Evolutionary conservation across 148 eudicot genomes (phyloP).

Genomic region (Silene conica): DNA sequence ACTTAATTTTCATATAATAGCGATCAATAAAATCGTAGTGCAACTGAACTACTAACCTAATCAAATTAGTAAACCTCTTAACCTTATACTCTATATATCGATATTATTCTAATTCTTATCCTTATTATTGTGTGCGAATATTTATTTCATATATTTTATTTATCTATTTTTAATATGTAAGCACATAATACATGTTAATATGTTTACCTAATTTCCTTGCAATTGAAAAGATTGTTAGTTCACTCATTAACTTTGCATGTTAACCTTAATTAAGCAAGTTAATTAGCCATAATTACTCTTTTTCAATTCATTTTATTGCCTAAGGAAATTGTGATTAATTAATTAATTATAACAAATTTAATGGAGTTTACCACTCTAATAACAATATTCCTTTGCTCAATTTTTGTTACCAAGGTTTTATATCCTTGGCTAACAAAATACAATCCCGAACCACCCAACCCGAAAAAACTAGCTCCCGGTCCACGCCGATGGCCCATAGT

Average conservation of each 20-base stretch:
- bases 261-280: conserved; percentile 7
- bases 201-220: conserved; percentile 10
- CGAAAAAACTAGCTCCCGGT: conserved; percentile 69
- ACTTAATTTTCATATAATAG: too few relatives aligned
- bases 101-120: too few relatives aligned
- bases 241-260: conserved; percentile 25
- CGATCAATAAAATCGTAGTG: too few relatives aligned
- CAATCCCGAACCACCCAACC: background rate
- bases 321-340: background rate
- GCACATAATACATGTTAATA: conserved; percentile 16
- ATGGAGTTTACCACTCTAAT: conserved; percentile 37
- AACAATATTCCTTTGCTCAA: conserved; percentile 31
- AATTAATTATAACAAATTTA: background rate
- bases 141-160: conserved; percentile 18
- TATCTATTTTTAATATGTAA: conserved; percentile 10
- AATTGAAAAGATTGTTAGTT: conserved; percentile 10
- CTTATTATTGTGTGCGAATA: background rate
- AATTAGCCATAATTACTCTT: background rate
- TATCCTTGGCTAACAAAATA: conserved; percentile 28
- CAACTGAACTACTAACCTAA: too few relatives aligned
- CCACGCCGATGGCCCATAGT: conserved; percentile 81
- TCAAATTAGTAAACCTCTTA: too few relatives aligned
- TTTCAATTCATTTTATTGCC: background rate
- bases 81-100: too few relatives aligned
- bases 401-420: conserved; percentile 26